These are phyloP conservation scores for Fonsecaea nubica DNA, from an alignment of 2,329 filamentous ascomycete genomes.

Conservation along the genomic window DNA sequence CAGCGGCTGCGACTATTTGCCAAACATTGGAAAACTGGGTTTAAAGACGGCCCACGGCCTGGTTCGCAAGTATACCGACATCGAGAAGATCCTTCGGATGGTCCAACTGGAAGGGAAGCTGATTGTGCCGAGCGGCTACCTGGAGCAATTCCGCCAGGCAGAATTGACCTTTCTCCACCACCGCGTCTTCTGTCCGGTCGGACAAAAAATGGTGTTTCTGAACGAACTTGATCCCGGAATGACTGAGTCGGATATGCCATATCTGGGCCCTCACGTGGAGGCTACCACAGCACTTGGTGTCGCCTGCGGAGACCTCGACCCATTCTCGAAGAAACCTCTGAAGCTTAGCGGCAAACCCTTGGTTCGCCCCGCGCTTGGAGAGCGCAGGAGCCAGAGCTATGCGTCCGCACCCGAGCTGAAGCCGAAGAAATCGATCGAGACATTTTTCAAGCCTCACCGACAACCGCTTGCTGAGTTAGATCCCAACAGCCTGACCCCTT, in stretches of 20 bases:
- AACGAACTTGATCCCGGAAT: constrained; percentile 69
- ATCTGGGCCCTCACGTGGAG: constrained; percentile 77
- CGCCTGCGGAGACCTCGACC: constrained; percentile 81
- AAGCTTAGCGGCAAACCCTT: constrained; percentile 37
- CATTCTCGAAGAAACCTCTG: constrained; percentile 57
- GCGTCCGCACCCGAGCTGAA: constrained; percentile 61
- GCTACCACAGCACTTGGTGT: constrained; percentile 73
- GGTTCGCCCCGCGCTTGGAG: constrained; percentile 45
- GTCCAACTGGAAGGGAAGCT: constrained; percentile 89
- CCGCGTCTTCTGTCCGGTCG: constrained; percentile 85
- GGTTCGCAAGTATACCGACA: constrained; percentile 85
- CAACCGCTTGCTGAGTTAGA: constrained; percentile 71
- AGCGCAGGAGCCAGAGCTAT: constrained; percentile 50
- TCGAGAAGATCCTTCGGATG: constrained; percentile 81
- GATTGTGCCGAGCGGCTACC: constrained; percentile 78
- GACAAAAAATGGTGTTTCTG: constrained; percentile 74
- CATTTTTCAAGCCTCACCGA: constrained; percentile 70
- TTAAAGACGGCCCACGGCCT: constrained; percentile 92
- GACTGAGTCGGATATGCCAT: constrained; percentile 74
- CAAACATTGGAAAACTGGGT: constrained; percentile 82
- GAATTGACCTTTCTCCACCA: constrained; percentile 94
- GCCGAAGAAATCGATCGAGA: constrained; percentile 65
- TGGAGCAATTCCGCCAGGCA: constrained; percentile 80
- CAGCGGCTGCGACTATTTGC: constrained; percentile 95
- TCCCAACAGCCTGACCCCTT: constrained; percentile 70